A percentile compares a stretch with the other conserved stretches of the same genome.
These are phyloP conservation scores for Sclerotinia spermophila DNA, from an alignment of 2,329 filamentous ascomycete species.

Conservation along the genomic window DNA sequence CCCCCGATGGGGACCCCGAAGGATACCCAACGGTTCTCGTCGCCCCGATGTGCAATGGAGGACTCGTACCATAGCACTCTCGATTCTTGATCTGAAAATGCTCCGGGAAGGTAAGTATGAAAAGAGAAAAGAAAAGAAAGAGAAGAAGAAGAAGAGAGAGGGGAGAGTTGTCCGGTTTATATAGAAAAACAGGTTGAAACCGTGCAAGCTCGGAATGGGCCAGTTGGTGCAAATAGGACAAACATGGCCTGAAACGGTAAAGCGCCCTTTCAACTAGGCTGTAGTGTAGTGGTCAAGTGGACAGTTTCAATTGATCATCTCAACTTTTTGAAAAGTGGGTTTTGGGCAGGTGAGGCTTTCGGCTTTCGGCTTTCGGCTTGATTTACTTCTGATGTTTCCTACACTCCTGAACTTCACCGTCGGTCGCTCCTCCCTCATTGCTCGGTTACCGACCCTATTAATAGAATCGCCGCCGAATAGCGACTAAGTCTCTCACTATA, in stretches of 20 bases:
- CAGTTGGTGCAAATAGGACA: not conserved
- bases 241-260: not conserved
- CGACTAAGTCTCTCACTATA: not conserved
- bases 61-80: conserved; percentile 39
- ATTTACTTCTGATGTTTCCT: not conserved
- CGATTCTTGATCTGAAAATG: conserved; percentile 35
- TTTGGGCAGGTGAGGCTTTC: too few species aligned
- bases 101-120: conserved; percentile 41
- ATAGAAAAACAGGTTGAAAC: not conserved
- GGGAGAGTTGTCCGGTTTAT: not conserved
- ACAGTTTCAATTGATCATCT: not conserved
- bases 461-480: not conserved
- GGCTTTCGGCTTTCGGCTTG: not conserved
- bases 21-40: conserved; percentile 40
- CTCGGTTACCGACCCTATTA: not conserved
- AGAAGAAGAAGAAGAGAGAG: conserved; percentile 17
- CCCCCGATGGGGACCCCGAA: conserved; percentile 36
- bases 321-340: not conserved
- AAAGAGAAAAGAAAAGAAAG: too few species aligned
- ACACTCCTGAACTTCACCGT: not conserved
- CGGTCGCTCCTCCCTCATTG: not conserved
- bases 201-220: not conserved
- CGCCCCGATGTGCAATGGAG: conserved; percentile 58
- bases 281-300: not conserved
- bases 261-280: not conserved